These are phyloP conservation scores for Cryphonectria japonica DNA, from an alignment of 2,329 filamentous ascomycete species.

Conservation along the genomic window DNA sequence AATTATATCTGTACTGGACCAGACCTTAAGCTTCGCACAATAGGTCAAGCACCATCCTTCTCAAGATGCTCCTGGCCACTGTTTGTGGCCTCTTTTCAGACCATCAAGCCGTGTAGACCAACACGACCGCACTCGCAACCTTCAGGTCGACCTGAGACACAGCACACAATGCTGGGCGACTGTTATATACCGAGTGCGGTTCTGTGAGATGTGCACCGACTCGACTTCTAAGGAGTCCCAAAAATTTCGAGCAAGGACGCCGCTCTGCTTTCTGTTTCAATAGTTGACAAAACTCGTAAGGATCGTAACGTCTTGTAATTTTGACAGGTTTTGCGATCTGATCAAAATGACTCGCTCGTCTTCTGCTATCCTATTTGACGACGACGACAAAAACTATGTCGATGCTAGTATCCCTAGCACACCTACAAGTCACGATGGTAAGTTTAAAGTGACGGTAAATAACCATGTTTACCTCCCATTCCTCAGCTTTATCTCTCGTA, in stretches of 20 bases:
- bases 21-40: background rate
- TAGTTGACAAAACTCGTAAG: background rate
- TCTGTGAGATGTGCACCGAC: background rate
- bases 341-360: background rate
- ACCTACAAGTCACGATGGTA: background rate
- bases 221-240: background rate
- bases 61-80: background rate
- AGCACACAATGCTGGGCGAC: background rate
- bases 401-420: background rate
- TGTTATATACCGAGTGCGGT: background rate
- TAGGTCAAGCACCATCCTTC: background rate
- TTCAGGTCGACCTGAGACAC: background rate
- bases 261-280: background rate
- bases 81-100: background rate
- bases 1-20: background rate
- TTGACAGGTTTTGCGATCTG: background rate
- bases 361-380: background rate
- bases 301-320: background rate
- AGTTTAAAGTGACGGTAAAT: background rate
- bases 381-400: background rate
- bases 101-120: background rate
- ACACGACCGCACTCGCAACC: background rate
- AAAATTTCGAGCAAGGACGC: background rate
- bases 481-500: background rate
- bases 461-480: background rate